Evolutionary conservation across 192 early-diverging fungal species (phyloP).

Genomic region (Dissophora ornata): DNA sequence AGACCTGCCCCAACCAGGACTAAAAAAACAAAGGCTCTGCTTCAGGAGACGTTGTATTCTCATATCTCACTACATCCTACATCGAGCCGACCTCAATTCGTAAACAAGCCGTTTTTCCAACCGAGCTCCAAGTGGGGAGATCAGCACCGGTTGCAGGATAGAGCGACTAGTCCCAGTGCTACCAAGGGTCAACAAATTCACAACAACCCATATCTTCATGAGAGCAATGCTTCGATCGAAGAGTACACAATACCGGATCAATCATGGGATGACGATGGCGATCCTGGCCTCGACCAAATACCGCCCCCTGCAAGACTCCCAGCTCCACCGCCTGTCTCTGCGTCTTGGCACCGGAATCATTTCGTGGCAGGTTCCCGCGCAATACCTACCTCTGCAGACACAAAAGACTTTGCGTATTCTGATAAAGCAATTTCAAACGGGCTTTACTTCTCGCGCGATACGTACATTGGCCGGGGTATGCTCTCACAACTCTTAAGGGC

Average conservation of each 20-base stretch:
- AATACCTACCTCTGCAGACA: background rate
- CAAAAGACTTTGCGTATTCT: background rate
- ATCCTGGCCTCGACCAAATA: background rate
- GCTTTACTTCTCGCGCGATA: slow-evolving; percentile 29
- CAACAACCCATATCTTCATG: no score
- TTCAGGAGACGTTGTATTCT: slow-evolving; percentile 3
- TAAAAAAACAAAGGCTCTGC: background rate
- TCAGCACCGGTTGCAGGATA: no score
- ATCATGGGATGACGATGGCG: slow-evolving; percentile 8
- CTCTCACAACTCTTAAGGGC: slow-evolving; percentile 14
- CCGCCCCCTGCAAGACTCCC: background rate
- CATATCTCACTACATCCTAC: background rate
- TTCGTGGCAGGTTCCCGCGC: background rate
- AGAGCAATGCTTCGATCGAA: background rate
- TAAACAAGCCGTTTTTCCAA: slow-evolving; percentile 29
- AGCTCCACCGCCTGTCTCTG: background rate
- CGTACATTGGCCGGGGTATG: slow-evolving; percentile 29
- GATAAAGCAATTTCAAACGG: slow-evolving; percentile 7
- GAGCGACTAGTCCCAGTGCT: no score
- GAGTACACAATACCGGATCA: slow-evolving; percentile 7
- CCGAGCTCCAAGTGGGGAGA: background rate
- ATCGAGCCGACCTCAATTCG: slow-evolving; percentile 12
- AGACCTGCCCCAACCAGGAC: background rate
- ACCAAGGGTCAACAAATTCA: no score
- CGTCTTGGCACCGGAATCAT: background rate